Evolutionary conservation across 2,329 filamentous ascomycete species (phyloP), one percentile per base, ranked within the genome.

Genomic region (Emmonsiellopsis sp.): DNA sequence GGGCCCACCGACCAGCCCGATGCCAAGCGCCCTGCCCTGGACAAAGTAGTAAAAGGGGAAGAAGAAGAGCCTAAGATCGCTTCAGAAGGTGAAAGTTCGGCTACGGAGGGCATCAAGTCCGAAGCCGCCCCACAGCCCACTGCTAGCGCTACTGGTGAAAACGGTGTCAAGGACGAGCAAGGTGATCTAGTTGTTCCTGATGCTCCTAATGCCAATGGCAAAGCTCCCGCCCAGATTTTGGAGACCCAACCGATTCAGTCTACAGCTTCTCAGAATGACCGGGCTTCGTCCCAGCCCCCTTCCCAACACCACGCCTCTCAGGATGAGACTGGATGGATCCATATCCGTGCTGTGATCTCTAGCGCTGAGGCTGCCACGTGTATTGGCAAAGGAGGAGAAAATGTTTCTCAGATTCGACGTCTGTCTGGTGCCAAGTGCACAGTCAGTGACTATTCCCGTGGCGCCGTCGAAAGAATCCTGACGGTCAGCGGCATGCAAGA

Each of bases 311-410:
- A 63, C 43, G 63, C 79, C 76, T 66, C 83, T 46, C 85, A 93
- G 63, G 93, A 98, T 67, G 93, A 98, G 76, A 90, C 87, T 47
- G 85, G 85, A 46, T 98, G 93, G 92, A 91, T 98, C 62, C 93
- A 98, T 70, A 88, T 98, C 63, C 87, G 93, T 62, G 89, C 93
- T 53, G 91, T 96, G 64, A 98, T 98, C 64, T 95, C 92, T 51
- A 98, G 92, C 72, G 89, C 90, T 45, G 93, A 98, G 73, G 93
- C 93, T 61, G 93, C 93, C 40, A 98, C 93, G 48, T 89, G 96
- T 61, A 98, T 98, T 72, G 93, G 93, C 67, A 98, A 98, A 76
- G 92, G 91, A 59, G 93, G 93, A 68, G 93, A 98, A 78, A 98
- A 98, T 67, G 93, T 98, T 47, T 95, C 91, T 62, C 89, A 95